phyloP scores from a whole-genome alignment of 495 filamentous ascomycete genomes.

The Penicillium goetzii region DNA sequence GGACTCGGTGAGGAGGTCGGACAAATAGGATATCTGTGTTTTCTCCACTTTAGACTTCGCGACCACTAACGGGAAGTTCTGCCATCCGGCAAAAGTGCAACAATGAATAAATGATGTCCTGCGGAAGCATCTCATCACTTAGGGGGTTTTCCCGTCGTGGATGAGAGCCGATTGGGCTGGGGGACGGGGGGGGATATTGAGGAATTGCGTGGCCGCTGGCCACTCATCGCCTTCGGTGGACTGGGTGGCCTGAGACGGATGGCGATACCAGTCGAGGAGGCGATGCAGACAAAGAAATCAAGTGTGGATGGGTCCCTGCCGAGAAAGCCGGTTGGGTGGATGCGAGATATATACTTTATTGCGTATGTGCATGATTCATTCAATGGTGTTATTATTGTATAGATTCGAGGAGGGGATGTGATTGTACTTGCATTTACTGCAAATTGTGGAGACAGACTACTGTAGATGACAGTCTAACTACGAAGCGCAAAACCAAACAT shows the following conservation, averaged over 20 bases:
- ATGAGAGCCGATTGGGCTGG: neutral
- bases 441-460: neutral
- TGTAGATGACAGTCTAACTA: neutral
- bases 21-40: slow-evolving; percentile 1
- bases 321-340: slow-evolving; percentile 7
- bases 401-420: neutral
- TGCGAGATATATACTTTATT: neutral
- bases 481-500: no score
- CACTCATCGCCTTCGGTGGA: neutral
- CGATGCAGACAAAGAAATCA: neutral
- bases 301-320: neutral
- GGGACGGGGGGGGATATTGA: neutral
- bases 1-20: neutral
- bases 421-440: neutral
- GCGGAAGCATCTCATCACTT: neutral
- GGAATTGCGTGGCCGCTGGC: neutral
- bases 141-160: neutral
- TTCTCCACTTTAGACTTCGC: neutral
- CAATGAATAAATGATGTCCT: neutral
- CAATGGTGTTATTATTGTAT: neutral
- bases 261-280: neutral
- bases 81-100: neutral
- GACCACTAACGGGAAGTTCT: neutral
- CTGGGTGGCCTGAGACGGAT: slow-evolving; percentile 4
- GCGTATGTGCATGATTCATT: neutral